These are phyloP conservation scores for Syzygium aromaticum DNA, from an alignment of 345 rosid species.

Conservation along the genomic window DNA sequence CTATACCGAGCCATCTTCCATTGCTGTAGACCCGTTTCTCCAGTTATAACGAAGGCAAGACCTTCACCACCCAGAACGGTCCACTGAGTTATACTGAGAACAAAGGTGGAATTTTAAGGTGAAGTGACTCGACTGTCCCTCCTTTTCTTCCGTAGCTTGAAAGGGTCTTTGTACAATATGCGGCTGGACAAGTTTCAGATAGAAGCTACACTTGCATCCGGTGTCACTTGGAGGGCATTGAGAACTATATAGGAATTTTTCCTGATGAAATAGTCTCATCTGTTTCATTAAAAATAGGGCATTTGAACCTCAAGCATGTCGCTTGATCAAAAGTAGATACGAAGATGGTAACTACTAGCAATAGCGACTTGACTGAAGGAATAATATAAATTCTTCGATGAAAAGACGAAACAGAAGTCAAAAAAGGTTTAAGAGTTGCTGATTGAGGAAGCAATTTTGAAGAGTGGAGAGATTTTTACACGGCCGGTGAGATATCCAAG, in stretches of 20 bases:
- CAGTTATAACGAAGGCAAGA: too few relatives aligned
- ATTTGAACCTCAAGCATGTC: constrained; percentile 22
- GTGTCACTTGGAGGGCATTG: constrained; percentile 55
- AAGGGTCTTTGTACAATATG: constrained; percentile 12
- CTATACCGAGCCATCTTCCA: constrained; percentile 67
- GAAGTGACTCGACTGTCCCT: not conserved
- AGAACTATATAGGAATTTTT: not conserved
- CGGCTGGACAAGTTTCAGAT: constrained; percentile 30
- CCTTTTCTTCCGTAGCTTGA: constrained; percentile 29
- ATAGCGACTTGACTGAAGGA: not conserved
- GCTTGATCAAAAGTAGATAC: constrained; percentile 6
- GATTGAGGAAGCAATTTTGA: not conserved
- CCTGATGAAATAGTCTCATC: not conserved
- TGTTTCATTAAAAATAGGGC: constrained; percentile 1
- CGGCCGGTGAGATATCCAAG: not conserved
- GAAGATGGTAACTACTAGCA: not conserved
- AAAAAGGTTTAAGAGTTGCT: not conserved
- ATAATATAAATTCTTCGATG: not conserved
- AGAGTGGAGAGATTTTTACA: not conserved
- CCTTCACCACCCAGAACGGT: too few relatives aligned
- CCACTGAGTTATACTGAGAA: too few relatives aligned
- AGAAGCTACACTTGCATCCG: constrained; percentile 17
- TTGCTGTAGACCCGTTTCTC: constrained; percentile 9
- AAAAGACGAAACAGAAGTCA: too few relatives aligned
- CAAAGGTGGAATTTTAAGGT: too few relatives aligned